phyloP scores from a whole-genome alignment of 495 filamentous ascomycete species.

The Thermothielavioides terrestris region DNA sequence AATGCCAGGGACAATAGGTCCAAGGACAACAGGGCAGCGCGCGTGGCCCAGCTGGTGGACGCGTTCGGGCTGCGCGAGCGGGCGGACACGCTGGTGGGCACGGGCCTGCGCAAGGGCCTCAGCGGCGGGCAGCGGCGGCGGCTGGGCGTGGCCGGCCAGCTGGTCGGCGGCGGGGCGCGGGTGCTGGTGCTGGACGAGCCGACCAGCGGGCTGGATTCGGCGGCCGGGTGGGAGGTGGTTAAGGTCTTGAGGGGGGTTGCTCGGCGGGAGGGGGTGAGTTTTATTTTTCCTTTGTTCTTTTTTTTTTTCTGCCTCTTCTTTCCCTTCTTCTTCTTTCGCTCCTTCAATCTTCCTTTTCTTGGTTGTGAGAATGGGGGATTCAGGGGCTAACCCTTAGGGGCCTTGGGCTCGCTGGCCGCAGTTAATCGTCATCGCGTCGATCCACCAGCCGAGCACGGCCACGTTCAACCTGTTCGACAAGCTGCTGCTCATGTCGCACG shows the following conservation, averaged over 20 bases:
- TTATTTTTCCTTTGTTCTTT: conserved; percentile 37
- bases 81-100: conserved; percentile 61
- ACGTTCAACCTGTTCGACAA: conserved; percentile 76
- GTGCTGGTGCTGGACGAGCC: conserved; percentile 78
- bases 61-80: conserved; percentile 68
- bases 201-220: conserved; percentile 70
- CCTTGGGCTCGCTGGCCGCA: no score
- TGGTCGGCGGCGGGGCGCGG: conserved; percentile 69
- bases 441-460: conserved; percentile 71
- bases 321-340: no score
- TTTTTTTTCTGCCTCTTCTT: no score
- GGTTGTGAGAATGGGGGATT: no score
- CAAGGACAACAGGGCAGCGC: conserved; percentile 68
- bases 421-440: conserved; percentile 63
- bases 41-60: conserved; percentile 79
- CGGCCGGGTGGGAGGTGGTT: conserved; percentile 73
- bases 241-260: conserved; percentile 67
- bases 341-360: no score
- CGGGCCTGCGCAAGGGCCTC: conserved; percentile 69
- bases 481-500: conserved; percentile 60
- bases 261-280: conserved; percentile 52
- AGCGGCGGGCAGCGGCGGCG: conserved; percentile 73
- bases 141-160: conserved; percentile 66
- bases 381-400: no score
- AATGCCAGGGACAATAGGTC: no score